phyloP scores from a whole-genome alignment of 1,284 basidiomycete species.

The Ceratobasidium sp. region DNA sequence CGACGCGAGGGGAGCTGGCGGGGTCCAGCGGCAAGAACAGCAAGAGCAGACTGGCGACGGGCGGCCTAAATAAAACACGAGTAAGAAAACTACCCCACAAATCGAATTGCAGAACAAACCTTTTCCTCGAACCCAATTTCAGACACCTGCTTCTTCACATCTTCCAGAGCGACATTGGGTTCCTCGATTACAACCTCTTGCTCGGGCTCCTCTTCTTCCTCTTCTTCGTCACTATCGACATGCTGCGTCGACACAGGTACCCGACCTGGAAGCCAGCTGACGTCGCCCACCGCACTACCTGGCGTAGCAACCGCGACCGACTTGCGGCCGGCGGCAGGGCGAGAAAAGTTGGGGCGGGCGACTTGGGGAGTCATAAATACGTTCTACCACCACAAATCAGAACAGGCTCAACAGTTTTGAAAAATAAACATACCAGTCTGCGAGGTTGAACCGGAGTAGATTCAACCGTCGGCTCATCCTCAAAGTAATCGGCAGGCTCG shows the following conservation, averaged over 20 bases:
- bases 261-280: constrained; percentile 43
- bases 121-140: constrained; percentile 32
- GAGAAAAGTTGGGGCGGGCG: constrained; percentile 36
- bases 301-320: constrained; percentile 33
- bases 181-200: neutral
- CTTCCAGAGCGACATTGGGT: neutral
- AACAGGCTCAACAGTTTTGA: neutral
- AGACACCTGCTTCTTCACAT: neutral
- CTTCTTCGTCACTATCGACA: constrained; percentile 39
- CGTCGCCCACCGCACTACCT: constrained; percentile 3
- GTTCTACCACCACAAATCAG: no score
- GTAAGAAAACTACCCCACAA: neutral
- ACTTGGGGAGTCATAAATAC: constrained; percentile 45
- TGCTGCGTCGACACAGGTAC: constrained; percentile 30
- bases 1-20: constrained; percentile 36
- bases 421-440: constrained; percentile 17
- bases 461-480: constrained; percentile 10
- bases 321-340: constrained; percentile 35
- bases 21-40: constrained; percentile 39
- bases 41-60: constrained; percentile 43
- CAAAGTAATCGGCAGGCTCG: constrained; percentile 3
- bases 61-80: constrained; percentile 15
- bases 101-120: neutral
- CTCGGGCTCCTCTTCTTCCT: neutral
- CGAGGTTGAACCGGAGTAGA: constrained; percentile 34